Base-by-base conservation (phyloP, 2,329 filamentous ascomycete species). In the Fusarium sp. region DNA sequence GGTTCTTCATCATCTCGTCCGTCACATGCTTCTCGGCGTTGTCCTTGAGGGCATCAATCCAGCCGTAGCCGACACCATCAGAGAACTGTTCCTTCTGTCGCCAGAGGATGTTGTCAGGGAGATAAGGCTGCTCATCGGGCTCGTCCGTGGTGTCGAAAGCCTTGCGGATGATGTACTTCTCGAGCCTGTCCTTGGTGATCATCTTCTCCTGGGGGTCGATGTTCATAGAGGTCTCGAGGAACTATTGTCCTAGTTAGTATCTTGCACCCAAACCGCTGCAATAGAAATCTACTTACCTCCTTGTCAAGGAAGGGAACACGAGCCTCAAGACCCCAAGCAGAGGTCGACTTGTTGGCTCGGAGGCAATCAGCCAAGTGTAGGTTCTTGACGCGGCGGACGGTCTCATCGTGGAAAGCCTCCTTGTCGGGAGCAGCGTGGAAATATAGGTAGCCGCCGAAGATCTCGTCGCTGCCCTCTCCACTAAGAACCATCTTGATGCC, bases 61-160 rank as follows among this genome's bases (percentile, higher is more conserved):
- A 99, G 69, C 96, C 94, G 84, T 99, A 99, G 60, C 96, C 96
- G 60, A 99, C 96, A 79, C 96, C 97, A 77, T 99, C 97, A 62
- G 92, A 97, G 86, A 99, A 99, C 84, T 99, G 96, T 85, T 99
- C 96, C 89, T 99, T 99, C 83, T 99, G 97, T 79, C 97, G 89
- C 92, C 93, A 99, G 58, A 99, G 90, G 74, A 99, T 99, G 80
- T 94, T 90, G 20, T 97, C 91, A 10, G 97, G 96, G n/a, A 99
- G 89, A 84, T 98, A 99, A 12, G 96, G 90, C 80, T 92, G 83
- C 48, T 86, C 88, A 47, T 86, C 90, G 18, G 94, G 93, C 82
- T 97, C 92, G 77, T 95, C 93, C 47, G 88, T 89, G 29, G 94
- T 97, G 82, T 99, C 96, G 78, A 99, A 99, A 5, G 96, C 97